Base-by-base conservation (phyloP, 164 flowering plant genomes). In the Dillenia suffruticosa region DNA sequence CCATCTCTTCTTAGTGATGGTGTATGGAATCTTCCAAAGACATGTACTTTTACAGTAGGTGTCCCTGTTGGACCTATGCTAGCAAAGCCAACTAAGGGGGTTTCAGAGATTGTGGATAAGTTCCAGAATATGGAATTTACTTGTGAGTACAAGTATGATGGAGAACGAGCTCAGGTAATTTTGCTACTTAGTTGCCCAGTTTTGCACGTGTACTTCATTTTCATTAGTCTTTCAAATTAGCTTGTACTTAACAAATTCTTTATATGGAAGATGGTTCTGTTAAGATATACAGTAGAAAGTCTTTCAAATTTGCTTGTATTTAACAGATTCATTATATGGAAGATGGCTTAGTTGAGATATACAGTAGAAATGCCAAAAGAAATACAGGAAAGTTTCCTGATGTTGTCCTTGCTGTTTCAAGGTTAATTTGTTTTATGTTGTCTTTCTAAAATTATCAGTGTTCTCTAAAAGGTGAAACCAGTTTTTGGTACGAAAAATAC, bases 71-170 rank as follows among this genome's bases (percentile, higher is more conserved):
- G 99, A 53, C 97, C 99, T 54, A 95, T 95, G 99, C 76, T 95
- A 45, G 97, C 99, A 58, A 95, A 95, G 65, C 94, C 96, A 51
- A 92, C 99, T 9, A 95, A 88, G 53, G 96, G 96, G 12, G 94
- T 95, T 24, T 79, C 89, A 40, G 99, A 92, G 72, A 95, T 95
- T 59, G 50, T 88, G 55, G 89, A 85, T 51, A 95, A 92, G 71
- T 95, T 95, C 67, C 99, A 95, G 75, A 86, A 82, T 66, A 85
- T 71, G 69, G 96, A 80, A 56, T 90, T 74, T 69, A 92, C 97
- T 46, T 95, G 99, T 76, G 99, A 95, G 72, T 95, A 95, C 78
- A 95, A 95, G 79, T 95, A 95, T 78, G 99, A 95, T 72, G 99
- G 99, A 51, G 99, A 95, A 68, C 93, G 99, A 63, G 99, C 99